Base-by-base conservation (phyloP, 768 basidiomycete genomes). In the Xerocomellus intermedius region DNA sequence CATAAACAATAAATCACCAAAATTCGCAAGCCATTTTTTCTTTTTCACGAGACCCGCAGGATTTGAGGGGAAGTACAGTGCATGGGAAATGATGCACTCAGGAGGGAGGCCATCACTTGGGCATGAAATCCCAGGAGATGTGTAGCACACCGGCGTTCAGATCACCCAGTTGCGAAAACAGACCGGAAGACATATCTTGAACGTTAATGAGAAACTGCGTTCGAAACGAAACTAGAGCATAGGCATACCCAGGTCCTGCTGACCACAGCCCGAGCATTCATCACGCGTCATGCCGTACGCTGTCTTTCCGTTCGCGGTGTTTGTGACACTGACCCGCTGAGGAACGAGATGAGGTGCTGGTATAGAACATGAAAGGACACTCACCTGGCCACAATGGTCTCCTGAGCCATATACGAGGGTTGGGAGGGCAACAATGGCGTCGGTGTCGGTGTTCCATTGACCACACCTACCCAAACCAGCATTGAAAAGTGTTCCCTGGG, bases 381-480 rank as follows among this genome's bases (percentile, higher is more conserved):
- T 32, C 57, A 84, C 87, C 75, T 83, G 79, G 61, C 75, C 75
- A 66, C 87, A 90, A 68, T 86, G 80, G 6, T 51, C 66, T 38
- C 83, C 85, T 8, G 62, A 62, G 55, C 78, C 76, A 61, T 84
- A 89, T 16, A 82, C 76, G 2, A 59, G 24, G 32, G 75, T 69
- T 16, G 83, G 74, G 56, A 89, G 80, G 19, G 88, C 88, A 42
- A 89, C 76, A 53, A 89, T 79, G 55, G 69, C 65, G 62, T 83
- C 77, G 50, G 63, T 75, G 65, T 80, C 64, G 36, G 42, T 67
- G 66, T 85, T 80, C 44, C 32, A 45, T 33, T 77, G 59, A 22
- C 87, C 88, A 65, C 88, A 90, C 66, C 86, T 85, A 32, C 86
- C 87, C 30, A 76, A 65, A 28, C 69, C 84, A 48, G 74, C 76